Conservation (phyloP, 352 stramenopile species). For the Pythium dissotocum region DNA sequence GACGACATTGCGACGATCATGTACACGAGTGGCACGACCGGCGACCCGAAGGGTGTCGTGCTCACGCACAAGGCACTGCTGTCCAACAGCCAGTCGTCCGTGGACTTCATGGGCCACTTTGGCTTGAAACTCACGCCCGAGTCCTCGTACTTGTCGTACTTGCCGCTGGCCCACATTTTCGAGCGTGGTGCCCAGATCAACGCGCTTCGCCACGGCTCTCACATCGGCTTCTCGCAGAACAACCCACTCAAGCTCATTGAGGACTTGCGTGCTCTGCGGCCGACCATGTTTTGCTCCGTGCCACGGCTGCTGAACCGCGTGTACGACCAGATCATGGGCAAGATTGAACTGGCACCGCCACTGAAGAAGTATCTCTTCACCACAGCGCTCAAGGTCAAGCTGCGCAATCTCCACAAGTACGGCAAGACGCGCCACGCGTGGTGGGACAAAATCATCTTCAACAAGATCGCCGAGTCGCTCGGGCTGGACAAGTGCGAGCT, state of each 20-base stretch:
- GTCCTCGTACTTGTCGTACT: slow-evolving; percentile 94
- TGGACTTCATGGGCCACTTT: slow-evolving; percentile 44
- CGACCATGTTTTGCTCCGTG: slow-evolving; percentile 93
- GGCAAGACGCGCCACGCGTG: slow-evolving; percentile 60
- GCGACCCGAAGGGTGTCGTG: slow-evolving; percentile 94
- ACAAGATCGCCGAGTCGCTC: slow-evolving; percentile 90
- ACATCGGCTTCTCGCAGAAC: slow-evolving; percentile 93
- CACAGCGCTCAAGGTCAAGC: slow-evolving; percentile 59
- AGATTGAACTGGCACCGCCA: slow-evolving; percentile 63
- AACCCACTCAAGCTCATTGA: slow-evolving; percentile 90
- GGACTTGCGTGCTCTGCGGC: slow-evolving; percentile 89
- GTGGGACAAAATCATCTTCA: slow-evolving; percentile 96
- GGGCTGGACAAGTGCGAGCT: slow-evolving; percentile 83
- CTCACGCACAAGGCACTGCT: slow-evolving; percentile 89
- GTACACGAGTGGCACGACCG: slow-evolving; percentile 96
- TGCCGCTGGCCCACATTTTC: slow-evolving; percentile 96
- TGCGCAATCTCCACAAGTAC: slow-evolving; percentile 60
- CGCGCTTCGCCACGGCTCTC: slow-evolving; percentile 72
- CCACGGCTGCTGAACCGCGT: slow-evolving; percentile 96
- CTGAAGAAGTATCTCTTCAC: slow-evolving; percentile 85
- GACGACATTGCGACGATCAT: slow-evolving; percentile 91
- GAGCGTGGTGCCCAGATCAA: slow-evolving; percentile 75
- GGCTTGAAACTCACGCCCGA: slow-evolving; percentile 32
- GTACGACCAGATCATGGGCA: slow-evolving; percentile 91
- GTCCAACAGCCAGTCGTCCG: slow-evolving; percentile 29